Base-by-base conservation (phyloP, 208 protist genomes). In the Trypanosoma conorhini region DNA sequence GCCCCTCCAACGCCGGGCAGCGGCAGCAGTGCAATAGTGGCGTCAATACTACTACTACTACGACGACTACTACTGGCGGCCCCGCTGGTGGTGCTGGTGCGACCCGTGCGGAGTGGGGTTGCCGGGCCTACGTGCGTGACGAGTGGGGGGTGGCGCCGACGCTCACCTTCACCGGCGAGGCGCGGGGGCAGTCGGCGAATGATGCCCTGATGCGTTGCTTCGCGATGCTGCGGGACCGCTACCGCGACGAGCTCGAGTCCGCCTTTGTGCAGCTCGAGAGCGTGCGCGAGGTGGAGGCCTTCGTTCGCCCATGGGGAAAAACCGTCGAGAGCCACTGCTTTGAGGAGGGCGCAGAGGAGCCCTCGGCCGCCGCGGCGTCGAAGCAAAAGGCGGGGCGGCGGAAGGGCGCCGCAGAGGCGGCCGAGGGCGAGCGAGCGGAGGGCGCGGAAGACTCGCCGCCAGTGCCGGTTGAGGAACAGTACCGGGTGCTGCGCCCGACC, bases 111-210 rank as follows among this genome's bases (percentile, higher is more conserved):
- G 59, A 62, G 59, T 96, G 85, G 84, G 80, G 82, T 28, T 96
- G 91, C 50, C 83, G 91, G 10, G 88, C 83, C 59, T 96, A 96
- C 71, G 76, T 89, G 52, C 88, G 88, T 58, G 87, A 94, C 50
- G 88, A 96, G 63, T 96, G 91, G 91, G 80, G 77, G 52, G 70
- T 85, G 19, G 74, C 77, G 17, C 72, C 82, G 1, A 85, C 67
- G 46, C 79, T 85, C 30, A 46, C 59, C n/a, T 80, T 92, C 24
- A 84, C 75, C 21, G 64, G 65, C 5, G 85, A 91, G 67, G 67
- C 28, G 17, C 22, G 26, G 40, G 87, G 88, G 26, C 74, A 83
- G 48, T 83, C 77, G 1, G 83, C 91, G 0, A 85, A 85, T 57
- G 79, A 82, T 35, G 88, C 86, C 8, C 72, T 96, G 13, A 76